Evolutionary conservation across 2,329 filamentous ascomycete species (phyloP).

Genomic region (Pestalotiopsis fici): DNA sequence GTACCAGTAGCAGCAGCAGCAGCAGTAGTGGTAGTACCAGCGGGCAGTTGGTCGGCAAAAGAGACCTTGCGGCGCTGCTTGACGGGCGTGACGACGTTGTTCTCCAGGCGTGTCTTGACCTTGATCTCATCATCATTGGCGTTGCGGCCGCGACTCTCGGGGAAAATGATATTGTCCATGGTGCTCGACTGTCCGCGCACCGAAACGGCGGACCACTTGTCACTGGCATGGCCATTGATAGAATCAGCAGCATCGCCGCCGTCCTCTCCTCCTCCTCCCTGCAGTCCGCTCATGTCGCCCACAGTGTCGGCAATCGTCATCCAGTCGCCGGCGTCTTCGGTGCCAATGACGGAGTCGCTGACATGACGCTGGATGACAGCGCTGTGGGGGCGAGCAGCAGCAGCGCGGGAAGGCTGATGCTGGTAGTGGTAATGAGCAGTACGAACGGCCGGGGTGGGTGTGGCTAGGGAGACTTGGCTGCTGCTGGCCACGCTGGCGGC

Average conservation of each 20-base stretch:
- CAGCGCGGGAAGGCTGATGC: background rate
- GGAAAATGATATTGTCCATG: background rate
- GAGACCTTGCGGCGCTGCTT: constrained; percentile 7
- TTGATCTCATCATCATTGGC: background rate
- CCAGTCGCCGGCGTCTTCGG: background rate
- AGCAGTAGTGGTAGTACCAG: background rate
- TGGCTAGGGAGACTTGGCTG: background rate
- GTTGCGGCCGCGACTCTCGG: no score
- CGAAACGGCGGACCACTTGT: constrained; percentile 5
- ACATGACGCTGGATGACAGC: background rate
- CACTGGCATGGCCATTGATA: background rate
- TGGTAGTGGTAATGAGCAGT: background rate
- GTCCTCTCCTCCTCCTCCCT: no score
- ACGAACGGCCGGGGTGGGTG: background rate
- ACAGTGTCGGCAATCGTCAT: background rate
- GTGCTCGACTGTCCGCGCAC: constrained; percentile 4
- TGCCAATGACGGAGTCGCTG: background rate
- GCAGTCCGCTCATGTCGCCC: no score
- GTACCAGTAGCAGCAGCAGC: background rate
- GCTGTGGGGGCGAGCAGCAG: background rate
- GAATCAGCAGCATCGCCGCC: background rate
- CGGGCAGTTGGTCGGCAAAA: background rate
- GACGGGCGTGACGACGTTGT: background rate
- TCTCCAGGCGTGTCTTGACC: background rate
- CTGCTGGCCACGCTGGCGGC: background rate